Base-by-base conservation (phyloP, 345 rosid genomes). In the Leavenworthia alabamica region DNA sequence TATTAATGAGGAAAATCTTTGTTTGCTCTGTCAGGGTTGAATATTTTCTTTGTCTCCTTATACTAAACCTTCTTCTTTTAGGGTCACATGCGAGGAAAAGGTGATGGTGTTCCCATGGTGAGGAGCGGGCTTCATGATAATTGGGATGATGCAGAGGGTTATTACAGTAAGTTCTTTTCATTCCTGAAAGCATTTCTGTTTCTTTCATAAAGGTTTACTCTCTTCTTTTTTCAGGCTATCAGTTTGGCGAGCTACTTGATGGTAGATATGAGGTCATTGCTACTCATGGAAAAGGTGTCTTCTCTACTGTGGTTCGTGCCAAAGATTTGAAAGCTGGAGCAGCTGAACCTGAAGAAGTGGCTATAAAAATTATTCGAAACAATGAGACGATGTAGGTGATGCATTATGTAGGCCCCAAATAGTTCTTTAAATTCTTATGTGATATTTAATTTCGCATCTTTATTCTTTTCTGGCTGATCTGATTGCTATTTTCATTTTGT, bases 121-220 rank as follows among this genome's bases (percentile, higher is more conserved):
- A 80, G 89, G 81, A 86, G 90, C 14, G 97, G 87, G 63, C 86
- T 94, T 60, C 74, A 90, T 75, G 99, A 94, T 82, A 94, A 94
- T 60, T 94, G 97, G 99, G 99, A 94, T 84, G 99, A 94, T 68
- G 85, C 97, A 12, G 99, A 82, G 59, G 99, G 99, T 39, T 94
- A 94, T 70, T 94, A 94, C 62, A 85, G 99, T 94, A 82, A 76
- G 99, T 78, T 39, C 6, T 28, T 48, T 63, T 8, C 14, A 39
- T 32, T 10, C 6, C 17, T 24, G 20, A n/a, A 47, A 11, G 54
- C 29, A 2, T 9, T 31, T 49, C 22, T 47, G 14, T 8, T 6
- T 22, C 31, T 28, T 7, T 26, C 57, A 15, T 56, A 32, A 48
- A 63, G 48, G 8, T n/a, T n/a, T 24, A 40, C 19, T 47, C 40